Conservation (phyloP, 1,139 yeast genomes). For the Candida tropicalis region DNA sequence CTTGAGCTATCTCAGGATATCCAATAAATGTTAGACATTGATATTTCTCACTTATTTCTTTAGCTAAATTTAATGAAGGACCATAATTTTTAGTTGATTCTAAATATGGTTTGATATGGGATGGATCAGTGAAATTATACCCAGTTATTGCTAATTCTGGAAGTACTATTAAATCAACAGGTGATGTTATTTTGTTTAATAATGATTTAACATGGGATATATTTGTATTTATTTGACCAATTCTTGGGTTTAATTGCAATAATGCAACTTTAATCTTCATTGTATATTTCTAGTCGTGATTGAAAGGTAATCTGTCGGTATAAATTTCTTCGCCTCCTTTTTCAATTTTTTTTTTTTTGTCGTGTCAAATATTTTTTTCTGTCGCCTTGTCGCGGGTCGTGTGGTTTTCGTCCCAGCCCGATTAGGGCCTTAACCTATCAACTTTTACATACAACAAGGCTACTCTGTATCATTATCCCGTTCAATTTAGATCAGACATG, state of each 20-base stretch:
- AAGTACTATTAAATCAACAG: slow-evolving; percentile 63
- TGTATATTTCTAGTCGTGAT: neutral
- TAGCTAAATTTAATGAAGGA: slow-evolving; percentile 59
- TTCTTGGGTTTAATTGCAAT: slow-evolving; percentile 66
- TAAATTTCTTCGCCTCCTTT: no score
- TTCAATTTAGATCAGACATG: no score
- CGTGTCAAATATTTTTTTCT: no score
- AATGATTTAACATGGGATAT: slow-evolving; percentile 48
- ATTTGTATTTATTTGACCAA: slow-evolving; percentile 63
- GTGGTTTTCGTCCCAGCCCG: no score
- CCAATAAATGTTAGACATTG: slow-evolving; percentile 78
- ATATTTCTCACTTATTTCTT: slow-evolving; percentile 48
- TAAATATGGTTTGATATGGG: slow-evolving; percentile 62
- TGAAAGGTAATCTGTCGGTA: no score
- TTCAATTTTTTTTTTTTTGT: no score
- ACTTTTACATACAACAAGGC: no score
- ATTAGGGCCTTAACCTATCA: no score
- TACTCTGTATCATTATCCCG: no score
- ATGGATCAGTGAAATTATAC: slow-evolving; percentile 60
- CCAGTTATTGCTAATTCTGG: slow-evolving; percentile 91
- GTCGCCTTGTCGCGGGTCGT: no score
- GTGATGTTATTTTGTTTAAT: slow-evolving; percentile 21
- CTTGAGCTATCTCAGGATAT: slow-evolving; percentile 62
- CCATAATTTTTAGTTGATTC: slow-evolving; percentile 46
- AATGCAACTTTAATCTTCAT: slow-evolving; percentile 56